Base-by-base conservation (phyloP, 768 basidiomycete species). In the Mycena polygramma region DNA sequence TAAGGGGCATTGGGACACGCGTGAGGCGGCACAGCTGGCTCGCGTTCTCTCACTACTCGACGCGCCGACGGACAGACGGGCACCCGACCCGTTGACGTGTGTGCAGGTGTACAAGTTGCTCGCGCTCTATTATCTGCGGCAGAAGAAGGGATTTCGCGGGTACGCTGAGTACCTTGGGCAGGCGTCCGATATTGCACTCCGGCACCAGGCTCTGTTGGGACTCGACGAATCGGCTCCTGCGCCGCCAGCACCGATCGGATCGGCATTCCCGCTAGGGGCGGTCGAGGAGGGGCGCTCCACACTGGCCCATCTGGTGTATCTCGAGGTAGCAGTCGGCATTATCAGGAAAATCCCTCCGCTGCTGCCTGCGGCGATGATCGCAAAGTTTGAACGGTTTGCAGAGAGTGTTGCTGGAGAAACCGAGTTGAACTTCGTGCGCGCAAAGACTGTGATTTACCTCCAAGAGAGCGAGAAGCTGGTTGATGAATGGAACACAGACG, bases 51-150 rank as follows among this genome's bases (percentile, higher is more conserved):
- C 45, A 9, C 52, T 65, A 13, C 52, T 64, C 1, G 46, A 53
- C 20, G 19, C 41, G 45, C 41, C 6, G n/a, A n/a, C 54, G 19
- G n/a, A n/a, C 54, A 15, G 24, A n/a, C 45, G 19, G 26, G 52
- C 48, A 0, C 48, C 37, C 19, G 69, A 71, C 36, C 60, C 70
- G 1, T 22, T 66, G 24, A 53, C 70, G 24, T 15, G 26, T 17
- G 22, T 71, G 13, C 70, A 63, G 7, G 60, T 46, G 17, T 60
- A 70, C 24, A 41, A 43, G n/a, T 52, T 70, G 20, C 69, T 70
- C 7, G 63, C 57, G 24, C 4, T 54, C 30, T 70, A 66, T 45
- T 48, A 30, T 30, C 30, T 3, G 19, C 63, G 24, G 19, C 15
- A 20, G 20, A 43, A 43, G 24, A 24, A 14, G 15, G 22, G 61